These are phyloP conservation scores for Colletotrichum nymphaeae DNA, from an alignment of 2,329 filamentous ascomycete genomes.

Conservation along the genomic window DNA sequence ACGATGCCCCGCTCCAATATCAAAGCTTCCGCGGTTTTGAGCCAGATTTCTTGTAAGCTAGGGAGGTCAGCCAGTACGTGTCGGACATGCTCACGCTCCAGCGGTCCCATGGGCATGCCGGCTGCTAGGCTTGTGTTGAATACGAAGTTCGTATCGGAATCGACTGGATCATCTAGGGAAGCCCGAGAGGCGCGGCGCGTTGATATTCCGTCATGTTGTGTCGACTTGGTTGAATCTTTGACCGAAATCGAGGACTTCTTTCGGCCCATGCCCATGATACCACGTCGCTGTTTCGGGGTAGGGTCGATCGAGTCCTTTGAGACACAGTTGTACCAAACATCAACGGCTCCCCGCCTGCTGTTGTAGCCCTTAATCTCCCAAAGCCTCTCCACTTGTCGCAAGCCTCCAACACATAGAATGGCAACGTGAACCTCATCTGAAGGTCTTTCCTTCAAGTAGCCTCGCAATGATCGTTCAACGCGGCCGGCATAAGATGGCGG, in stretches of 20 bases:
- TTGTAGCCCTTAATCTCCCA: constrained; percentile 78
- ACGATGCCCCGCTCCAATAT: constrained; percentile 71
- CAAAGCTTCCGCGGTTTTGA: constrained; percentile 70
- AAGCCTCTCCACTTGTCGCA: constrained; percentile 71
- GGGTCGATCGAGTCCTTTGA: constrained; percentile 56
- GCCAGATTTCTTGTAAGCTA: constrained; percentile 69
- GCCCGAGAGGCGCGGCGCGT: constrained; percentile 14
- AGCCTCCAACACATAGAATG: constrained; percentile 69
- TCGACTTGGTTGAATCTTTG: constrained; percentile 43
- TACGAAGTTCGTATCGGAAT: constrained; percentile 46
- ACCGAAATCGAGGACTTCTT: constrained; percentile 64
- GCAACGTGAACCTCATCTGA: constrained; percentile 72
- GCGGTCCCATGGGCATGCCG: constrained; percentile 71
- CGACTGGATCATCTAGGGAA: constrained; percentile 11
- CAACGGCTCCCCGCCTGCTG: constrained; percentile 66
- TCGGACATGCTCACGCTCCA: constrained; percentile 62
- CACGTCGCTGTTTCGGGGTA: constrained; percentile 60
- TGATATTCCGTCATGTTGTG: constrained; percentile 28
- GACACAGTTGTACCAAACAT: constrained; percentile 68
- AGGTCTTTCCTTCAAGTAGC: constrained; percentile 72
- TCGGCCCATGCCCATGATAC: constrained; percentile 64
- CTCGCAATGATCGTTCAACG: constrained; percentile 71
- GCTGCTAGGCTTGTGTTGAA: constrained; percentile 70
- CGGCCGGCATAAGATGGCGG: constrained; percentile 74
- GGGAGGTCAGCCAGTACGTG: constrained; percentile 67